Evolutionary conservation across 1,139 yeast species (phyloP).

Genomic region (Candida sojae): DNA sequence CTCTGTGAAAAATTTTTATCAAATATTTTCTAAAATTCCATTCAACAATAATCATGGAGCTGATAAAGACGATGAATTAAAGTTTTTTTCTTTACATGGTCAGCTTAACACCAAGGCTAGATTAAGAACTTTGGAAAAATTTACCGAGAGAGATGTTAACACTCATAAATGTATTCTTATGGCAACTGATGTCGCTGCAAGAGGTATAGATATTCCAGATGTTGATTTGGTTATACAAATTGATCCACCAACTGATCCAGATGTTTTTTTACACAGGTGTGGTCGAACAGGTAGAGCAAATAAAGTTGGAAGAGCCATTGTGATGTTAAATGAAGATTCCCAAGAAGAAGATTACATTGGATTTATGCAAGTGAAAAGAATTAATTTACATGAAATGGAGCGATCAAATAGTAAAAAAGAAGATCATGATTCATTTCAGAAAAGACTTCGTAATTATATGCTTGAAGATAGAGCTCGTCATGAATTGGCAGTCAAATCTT

Average conservation of each 20-base stretch:
- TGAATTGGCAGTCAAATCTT: conserved; percentile 77
- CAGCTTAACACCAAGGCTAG: conserved; percentile 77
- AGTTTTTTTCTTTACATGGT: conserved; percentile 78
- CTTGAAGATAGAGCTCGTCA: conserved; percentile 75
- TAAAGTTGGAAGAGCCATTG: conserved; percentile 74
- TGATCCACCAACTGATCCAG: conserved; percentile 92
- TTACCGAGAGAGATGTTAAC: conserved; percentile 47
- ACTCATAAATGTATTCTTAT: conserved; percentile 60
- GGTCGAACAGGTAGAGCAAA: conserved; percentile 96
- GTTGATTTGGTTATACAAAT: conserved; percentile 86
- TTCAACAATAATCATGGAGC: conserved; percentile 4
- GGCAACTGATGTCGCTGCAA: conserved; percentile 87
- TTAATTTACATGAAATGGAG: conserved; percentile 47
- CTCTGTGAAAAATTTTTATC: conserved; percentile 74
- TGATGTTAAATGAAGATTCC: conserved; percentile 62
- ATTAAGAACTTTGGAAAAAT: conserved; percentile 64
- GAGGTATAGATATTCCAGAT: conserved; percentile 92
- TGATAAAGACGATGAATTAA: conserved; percentile 29
- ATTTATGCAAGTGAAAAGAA: conserved; percentile 75
- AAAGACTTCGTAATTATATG: conserved; percentile 55
- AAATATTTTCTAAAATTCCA: conserved; percentile 41
- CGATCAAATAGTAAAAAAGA: conserved; percentile 23
- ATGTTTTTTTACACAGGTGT: conserved; percentile 82
- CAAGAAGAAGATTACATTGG: conserved; percentile 83
- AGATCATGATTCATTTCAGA: conserved; percentile 25